Evolutionary conservation across 1,284 basidiomycete species (phyloP).

Genomic region (Ceratobasidium sp.): DNA sequence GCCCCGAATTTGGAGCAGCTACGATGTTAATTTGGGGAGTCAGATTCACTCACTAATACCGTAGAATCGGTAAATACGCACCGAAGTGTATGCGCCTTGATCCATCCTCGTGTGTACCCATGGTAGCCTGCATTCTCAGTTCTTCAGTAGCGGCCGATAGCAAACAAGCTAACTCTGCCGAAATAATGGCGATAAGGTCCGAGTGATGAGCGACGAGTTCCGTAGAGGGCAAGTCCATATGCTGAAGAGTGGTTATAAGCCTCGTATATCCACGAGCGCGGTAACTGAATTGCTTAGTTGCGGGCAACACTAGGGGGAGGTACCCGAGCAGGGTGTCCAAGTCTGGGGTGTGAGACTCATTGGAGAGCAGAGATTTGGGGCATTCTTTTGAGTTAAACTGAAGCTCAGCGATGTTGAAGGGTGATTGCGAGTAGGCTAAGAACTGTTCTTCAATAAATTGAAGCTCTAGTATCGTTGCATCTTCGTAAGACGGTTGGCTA

Average conservation of each 20-base stretch:
- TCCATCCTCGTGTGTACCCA: background rate
- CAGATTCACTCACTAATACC: too few species aligned
- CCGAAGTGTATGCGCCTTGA: background rate
- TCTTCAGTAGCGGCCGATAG: background rate
- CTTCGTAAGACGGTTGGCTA: background rate
- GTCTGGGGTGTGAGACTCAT: too few species aligned
- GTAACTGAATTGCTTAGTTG: background rate
- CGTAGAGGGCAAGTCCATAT: background rate
- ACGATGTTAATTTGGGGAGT: too few species aligned
- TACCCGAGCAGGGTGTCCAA: too few species aligned
- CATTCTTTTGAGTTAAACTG: background rate
- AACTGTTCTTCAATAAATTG: background rate
- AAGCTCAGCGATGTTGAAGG: slow-evolving; percentile 5
- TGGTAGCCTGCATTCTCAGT: background rate
- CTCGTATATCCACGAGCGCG: background rate
- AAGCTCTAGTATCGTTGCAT: background rate
- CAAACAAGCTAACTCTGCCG: background rate
- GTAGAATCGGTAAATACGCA: too few species aligned
- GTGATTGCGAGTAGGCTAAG: background rate
- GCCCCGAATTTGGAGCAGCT: background rate
- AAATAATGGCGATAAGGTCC: background rate
- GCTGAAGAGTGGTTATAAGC: background rate
- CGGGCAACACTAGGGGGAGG: background rate
- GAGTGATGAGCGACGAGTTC: background rate
- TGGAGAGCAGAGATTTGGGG: too few species aligned